Base-by-base conservation (phyloP, 805 yeast genomes). In the Ogataea pini region DNA sequence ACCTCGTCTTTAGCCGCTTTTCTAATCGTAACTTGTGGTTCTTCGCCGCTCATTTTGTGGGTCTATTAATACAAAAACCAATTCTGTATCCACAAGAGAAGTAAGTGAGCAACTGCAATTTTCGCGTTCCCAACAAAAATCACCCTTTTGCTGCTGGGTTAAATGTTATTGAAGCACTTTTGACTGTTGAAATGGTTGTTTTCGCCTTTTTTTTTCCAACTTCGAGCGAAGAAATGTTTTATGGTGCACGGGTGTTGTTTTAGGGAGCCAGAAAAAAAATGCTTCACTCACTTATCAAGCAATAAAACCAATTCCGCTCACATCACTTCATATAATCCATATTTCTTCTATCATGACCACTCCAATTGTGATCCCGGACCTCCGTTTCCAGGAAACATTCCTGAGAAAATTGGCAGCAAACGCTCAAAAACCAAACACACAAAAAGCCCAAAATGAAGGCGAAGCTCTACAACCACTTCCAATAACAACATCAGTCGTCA, bases 11-110 rank as follows among this genome's bases (percentile, higher is more conserved):
- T 76, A 41, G 86, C 90, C 16, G 92, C 83, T 62, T 84, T 83
- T 69, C 97, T 83, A 65, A 94, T 92, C 40, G 92, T 89, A 55
- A 94, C 87, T 56, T 86, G 82, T 17, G 97, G 96, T 39, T 82
- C 88, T 58, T 69, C 62, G 17, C 59, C 62, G 17, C 59, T 50
- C 66, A 62, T 58, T 22, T 17, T 28, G 47, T 34, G 42, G 42
- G 14, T 39, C 32, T 39, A 5, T 37, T 47, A 8, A 16, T 4
- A n/a, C 40, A 39, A 10, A 14, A 17, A 17, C n/a, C 12, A 10
- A 10, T 17, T n/a, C 24, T n/a, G 20, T 19, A 7, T 19, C 37
- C 37, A 34, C 37, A 34, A 34, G 9, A 8, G 17, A 19, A 13
- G n/a, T 3, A 10, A 17, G 16, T 17, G n/a, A 19, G 24, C 37